These are phyloP conservation scores for Hypomontagnella monticulosa DNA, from an alignment of 495 filamentous ascomycete genomes.

Conservation along the genomic window DNA sequence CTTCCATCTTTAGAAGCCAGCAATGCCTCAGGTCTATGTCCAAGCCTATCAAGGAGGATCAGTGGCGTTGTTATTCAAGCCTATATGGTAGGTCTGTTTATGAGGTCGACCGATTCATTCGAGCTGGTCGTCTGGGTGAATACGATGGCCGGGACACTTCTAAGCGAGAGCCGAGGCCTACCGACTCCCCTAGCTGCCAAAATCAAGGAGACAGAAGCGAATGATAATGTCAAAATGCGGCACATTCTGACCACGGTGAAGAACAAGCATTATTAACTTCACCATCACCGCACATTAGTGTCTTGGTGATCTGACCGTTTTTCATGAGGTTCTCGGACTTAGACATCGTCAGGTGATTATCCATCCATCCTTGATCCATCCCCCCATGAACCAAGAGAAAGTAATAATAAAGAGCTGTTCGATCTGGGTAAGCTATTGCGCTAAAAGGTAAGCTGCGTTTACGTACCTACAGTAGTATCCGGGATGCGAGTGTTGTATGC, in stretches of 20 bases:
- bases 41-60: conserved; percentile 12
- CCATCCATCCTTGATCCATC: background rate
- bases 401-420: conserved; percentile 4
- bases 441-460: background rate
- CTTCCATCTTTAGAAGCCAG: conserved; percentile 7
- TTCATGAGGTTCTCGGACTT: conserved; percentile 6
- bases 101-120: too few relatives aligned
- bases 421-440: conserved; percentile 25
- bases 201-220: background rate
- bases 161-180: background rate
- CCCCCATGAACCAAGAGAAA: background rate
- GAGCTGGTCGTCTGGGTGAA: background rate
- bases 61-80: background rate
- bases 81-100: too few relatives aligned
- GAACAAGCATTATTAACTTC: background rate
- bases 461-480: conserved; percentile 12
- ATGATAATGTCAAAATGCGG: conserved; percentile 1
- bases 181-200: background rate
- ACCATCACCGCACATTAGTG: conserved; percentile 31
- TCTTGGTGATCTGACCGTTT: conserved; percentile 22
- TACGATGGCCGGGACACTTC: conserved; percentile 1
- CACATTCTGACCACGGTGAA: background rate
- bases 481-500: conserved; percentile 27
- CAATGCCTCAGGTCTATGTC: conserved; percentile 14
- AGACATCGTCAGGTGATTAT: conserved; percentile 33